These are phyloP conservation scores for Plasmodium vinckei DNA, from an alignment of 169 alveolate species.

Conservation along the genomic window DNA sequence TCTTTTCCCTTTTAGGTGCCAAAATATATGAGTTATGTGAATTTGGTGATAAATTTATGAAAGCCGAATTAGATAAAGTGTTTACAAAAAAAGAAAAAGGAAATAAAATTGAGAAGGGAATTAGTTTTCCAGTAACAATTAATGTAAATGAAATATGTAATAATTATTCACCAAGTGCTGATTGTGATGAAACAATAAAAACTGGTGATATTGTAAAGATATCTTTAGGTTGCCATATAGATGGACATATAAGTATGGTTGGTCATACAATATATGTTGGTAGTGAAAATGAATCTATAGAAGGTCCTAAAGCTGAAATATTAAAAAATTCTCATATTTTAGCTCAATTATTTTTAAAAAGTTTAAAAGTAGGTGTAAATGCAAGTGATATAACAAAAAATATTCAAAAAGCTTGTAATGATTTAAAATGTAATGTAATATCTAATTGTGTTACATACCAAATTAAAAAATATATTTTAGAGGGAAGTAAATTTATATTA, in stretches of 20 bases:
- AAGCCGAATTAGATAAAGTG: conserved; percentile 65
- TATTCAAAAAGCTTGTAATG: conserved; percentile 90
- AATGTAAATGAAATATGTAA: conserved; percentile 96
- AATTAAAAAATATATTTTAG: conserved; percentile 94
- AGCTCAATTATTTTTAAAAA: conserved; percentile 94
- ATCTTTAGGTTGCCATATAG: conserved; percentile 93
- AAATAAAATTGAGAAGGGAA: conserved; percentile 94
- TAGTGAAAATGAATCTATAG: conserved; percentile 62
- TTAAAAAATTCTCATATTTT: conserved; percentile 94
- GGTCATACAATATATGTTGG: conserved; percentile 88
- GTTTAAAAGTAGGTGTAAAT: conserved; percentile 90
- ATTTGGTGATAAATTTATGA: conserved; percentile 55
- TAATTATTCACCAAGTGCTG: conserved; percentile 92
- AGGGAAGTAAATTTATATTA: conserved; percentile 90
- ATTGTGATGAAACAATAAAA: conserved; percentile 82
- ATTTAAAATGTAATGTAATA: conserved; percentile 91
- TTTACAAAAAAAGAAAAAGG: conserved; percentile 82
- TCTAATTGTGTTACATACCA: conserved; percentile 95
- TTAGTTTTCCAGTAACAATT: conserved; percentile 97
- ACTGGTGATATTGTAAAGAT: conserved; percentile 95
- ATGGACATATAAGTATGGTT: conserved; percentile 94
- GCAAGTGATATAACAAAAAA: conserved; percentile 94
- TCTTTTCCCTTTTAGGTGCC: conserved; percentile 27
- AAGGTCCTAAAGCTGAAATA: conserved; percentile 80
- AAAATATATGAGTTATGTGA: conserved; percentile 45